A percentile compares a stretch with the other conserved stretches of the same genome.
These are phyloP conservation scores for Berkeleyomyces basicola DNA, from an alignment of 2,329 filamentous ascomycete genomes.

Conservation along the genomic window DNA sequence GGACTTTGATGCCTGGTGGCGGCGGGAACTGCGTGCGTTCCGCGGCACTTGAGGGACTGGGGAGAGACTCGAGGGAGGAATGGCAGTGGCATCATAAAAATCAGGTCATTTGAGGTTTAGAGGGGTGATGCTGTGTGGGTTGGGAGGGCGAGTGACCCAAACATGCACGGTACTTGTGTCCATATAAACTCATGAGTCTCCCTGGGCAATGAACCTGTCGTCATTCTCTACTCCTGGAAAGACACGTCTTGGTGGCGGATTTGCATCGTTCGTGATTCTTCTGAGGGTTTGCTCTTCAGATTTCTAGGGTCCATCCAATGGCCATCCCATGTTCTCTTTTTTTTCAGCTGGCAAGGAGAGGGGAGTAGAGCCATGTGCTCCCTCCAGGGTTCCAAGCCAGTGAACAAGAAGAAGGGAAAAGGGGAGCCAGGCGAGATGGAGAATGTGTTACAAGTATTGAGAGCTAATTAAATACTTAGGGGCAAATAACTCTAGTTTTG, in stretches of 20 bases:
- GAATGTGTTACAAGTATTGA: background rate
- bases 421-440: background rate
- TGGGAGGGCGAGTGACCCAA: background rate
- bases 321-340: background rate
- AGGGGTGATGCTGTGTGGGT: background rate
- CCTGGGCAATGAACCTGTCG: background rate
- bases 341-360: background rate
- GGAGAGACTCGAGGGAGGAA: background rate
- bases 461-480: background rate
- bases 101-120: background rate
- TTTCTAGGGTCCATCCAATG: background rate
- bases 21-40: conserved; percentile 42
- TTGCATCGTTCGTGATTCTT: background rate
- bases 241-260: background rate
- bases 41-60: conserved; percentile 17
- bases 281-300: background rate
- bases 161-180: background rate
- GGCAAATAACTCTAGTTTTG: background rate
- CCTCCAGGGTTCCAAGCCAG: background rate
- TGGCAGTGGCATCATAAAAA: background rate
- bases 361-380: background rate
- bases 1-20: conserved; percentile 73
- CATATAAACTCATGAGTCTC: background rate
- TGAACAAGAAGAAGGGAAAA: background rate
- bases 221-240: background rate